Conservation (phyloP, 2,329 filamentous ascomycete genomes). For the Diatrype stigma region DNA sequence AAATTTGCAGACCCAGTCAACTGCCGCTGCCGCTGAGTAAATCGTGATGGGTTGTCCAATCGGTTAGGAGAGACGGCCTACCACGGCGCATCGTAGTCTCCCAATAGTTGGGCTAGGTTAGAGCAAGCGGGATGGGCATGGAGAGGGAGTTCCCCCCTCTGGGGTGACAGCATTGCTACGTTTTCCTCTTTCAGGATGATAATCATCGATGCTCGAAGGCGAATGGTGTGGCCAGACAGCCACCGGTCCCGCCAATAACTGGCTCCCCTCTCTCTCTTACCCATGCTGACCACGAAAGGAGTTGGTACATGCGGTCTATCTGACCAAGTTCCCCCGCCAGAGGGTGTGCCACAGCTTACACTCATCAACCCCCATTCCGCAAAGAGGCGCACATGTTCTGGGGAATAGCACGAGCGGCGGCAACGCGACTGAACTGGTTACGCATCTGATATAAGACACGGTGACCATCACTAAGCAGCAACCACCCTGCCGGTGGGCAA, state of each 20-base stretch:
- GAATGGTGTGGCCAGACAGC: background rate
- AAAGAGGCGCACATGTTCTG: background rate
- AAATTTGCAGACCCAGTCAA: background rate
- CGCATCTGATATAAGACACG: background rate
- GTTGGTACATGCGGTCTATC: background rate
- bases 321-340: background rate
- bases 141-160: background rate
- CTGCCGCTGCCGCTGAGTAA: slow-evolving; percentile 1
- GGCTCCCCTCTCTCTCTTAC: background rate
- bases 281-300: background rate
- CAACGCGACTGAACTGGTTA: background rate
- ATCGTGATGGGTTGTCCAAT: background rate
- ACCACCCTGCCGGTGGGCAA: background rate
- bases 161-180: background rate
- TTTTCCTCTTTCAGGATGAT: background rate
- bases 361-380: background rate
- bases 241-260: background rate
- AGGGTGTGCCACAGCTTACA: background rate
- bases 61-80: background rate
- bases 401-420: background rate
- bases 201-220: background rate
- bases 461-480: background rate
- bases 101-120: background rate
- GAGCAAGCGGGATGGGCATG: background rate
- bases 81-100: background rate